Base-by-base conservation (phyloP, 768 basidiomycete species). In the Leccinum ochraceum region DNA sequence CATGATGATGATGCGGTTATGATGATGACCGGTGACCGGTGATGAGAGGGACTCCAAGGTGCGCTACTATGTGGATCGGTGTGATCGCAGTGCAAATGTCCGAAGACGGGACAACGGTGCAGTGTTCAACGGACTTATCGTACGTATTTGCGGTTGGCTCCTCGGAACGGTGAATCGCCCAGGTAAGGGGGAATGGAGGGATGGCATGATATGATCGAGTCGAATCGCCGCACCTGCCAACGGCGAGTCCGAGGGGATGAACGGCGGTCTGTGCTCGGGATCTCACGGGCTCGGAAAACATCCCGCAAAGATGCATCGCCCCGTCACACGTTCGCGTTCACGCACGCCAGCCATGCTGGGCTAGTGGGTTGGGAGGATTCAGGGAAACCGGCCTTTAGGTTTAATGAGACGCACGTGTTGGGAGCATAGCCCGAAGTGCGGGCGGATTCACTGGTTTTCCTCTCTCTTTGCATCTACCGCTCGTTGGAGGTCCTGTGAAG, bases 351-450 rank as follows among this genome's bases (percentile, higher is more conserved):
- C 30, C 30, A 32, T 53, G 28, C 52, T 53, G 28, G 26, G 50
- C 30, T 11, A 20, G 44, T 2, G 44, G 44, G 44, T 46, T 46
- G n/a, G n/a, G 20, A 46, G 44, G 44, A n/a, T 30, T 59, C 32
- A 17, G 28, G 30, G 30, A 60, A 57, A 60, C 58, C 46, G 34
- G 34, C 22, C 36, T 53, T 28, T 60, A 60, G 59, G 59, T 60
- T 60, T 60, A 60, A 60, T 60, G 59, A 17, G 49, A 30, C 48
- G 46, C 60, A 62, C 54, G 54, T 46, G 44, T 46, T 46, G 44
- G 3, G 44, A 20, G 44, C 44, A 46, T 46, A 46, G 44, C 44
- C 44, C 20, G 44, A 20, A 20, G 44, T 14, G 14, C 39, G 58
- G 58, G 58, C 10, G 26, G 22, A 24, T n/a, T 56, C 24, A 9